Base-by-base conservation (phyloP, 257 asterid genomes). In the Scutellaria baicalensis region DNA sequence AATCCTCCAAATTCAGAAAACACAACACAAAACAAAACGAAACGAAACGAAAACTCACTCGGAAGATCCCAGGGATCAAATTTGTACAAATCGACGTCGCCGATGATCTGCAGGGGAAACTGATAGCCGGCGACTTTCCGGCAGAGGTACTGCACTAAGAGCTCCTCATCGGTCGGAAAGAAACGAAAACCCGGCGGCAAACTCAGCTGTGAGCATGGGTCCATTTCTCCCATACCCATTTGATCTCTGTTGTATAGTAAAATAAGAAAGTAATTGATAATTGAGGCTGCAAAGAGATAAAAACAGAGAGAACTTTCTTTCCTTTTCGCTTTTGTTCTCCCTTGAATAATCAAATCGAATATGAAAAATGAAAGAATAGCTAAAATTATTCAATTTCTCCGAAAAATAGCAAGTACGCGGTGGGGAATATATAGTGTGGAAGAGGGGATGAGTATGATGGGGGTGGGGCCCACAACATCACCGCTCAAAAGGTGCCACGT, bases 141-240 rank as follows among this genome's bases (percentile, higher is more conserved):
- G 68, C 95, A 87, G 0, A 91, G 80, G 13, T 91, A 91, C 59
- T 91, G 86, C n/a, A 89, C 97, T 69, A 91, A 40, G 5, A 91
- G 92, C 88, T 91, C 96, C 36, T 89, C 96, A 44, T 91, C 97
- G 0, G 96, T 91, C 57, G 97, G 97, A 63, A 83, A 91, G 64
- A 91, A 91, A 33, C 97, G 82, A 58, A 89, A 91, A n/a, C 97
- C 97, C 10, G 97, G 97, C 23, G 97, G 97, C 60, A 91, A 61
- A 38, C 90, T 87, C 45, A 91, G 84, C 23, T 91, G 93, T 13
- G 91, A 75, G 43, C 88, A 90, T 59, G 96, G 93, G 82, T 91
- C 97, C 3, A 64, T 54, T 64, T 84, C 95, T 73, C 67, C 78
- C 10, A 83, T 54, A 2, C 91, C 97, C 97, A 89, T 91, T 79